Base-by-base conservation (phyloP, 805 yeast species). In the Candida schatavii region DNA sequence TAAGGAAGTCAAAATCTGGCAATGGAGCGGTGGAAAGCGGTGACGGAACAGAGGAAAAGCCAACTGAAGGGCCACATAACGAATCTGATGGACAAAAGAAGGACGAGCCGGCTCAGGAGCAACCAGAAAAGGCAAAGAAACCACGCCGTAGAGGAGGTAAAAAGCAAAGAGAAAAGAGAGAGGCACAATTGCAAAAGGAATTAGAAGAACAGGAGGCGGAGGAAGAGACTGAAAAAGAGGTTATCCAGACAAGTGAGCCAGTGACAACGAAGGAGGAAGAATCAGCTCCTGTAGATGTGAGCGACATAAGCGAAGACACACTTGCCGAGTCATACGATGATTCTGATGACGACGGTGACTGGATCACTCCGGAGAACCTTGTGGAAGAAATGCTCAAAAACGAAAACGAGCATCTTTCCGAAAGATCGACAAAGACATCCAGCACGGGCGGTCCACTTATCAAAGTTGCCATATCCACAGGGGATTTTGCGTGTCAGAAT, bases 401-500 rank as follows among this genome's bases (percentile, higher is more conserved):
- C 53, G 77, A 48, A 72, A 53, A 84, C 31, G 88, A 83, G 54
- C 75, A 77, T 44, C 70, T 79, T 7, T 60, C 59, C 39, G 75
- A 66, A 33, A 40, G 64, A 17, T 54, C 65, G 11, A 54, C 58
- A 14, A 19, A 37, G 3, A 35, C 21, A n/a, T 31, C 35, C 11
- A 35, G 26, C 3, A 64, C 57, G 3, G 44, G 53, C 2, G 57
- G 49, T 4, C 54, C 65, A 9, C 51, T 66, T n/a, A 74, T 83
- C 44, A 77, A 81, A 48, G 93, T 84, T 15, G 99, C 97, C 2
- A 66, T 93, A 38, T 83, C 96, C 0, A 85, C 97, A 0, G 96
- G 96, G 21, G 99, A 93, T 78, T 93, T 91, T 68, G 98, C 99
- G 2, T 88, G 91, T 55, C 99, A 93, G 64, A 93, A 93, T 63